A percentile compares a stretch with the other conserved stretches of the same genome.
These are phyloP conservation scores for Alternaria postmessia DNA, from an alignment of 2,329 filamentous ascomycete genomes.

Conservation along the genomic window DNA sequence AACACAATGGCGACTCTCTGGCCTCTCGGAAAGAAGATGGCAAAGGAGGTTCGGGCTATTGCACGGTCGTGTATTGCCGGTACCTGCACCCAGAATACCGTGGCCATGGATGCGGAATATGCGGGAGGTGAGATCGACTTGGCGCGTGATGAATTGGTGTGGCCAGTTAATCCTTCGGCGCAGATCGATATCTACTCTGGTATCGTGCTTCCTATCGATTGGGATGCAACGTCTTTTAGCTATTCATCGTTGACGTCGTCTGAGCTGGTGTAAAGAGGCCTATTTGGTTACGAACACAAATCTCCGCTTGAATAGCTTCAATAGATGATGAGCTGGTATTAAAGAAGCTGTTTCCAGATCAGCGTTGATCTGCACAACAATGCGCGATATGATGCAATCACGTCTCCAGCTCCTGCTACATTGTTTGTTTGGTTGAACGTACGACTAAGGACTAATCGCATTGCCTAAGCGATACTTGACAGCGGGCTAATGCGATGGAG, in stretches of 20 bases:
- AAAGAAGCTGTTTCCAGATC: background rate
- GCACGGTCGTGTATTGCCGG: conserved; percentile 69
- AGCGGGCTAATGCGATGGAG: conserved; percentile 3
- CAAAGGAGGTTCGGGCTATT: conserved; percentile 75
- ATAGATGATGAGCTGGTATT: background rate
- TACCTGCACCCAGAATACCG: conserved; percentile 18
- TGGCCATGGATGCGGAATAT: conserved; percentile 18
- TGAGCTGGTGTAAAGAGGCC: conserved; percentile 9
- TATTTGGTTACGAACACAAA: background rate
- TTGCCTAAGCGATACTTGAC: conserved; percentile 13
- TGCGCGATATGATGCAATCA: conserved; percentile 4
- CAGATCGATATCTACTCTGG: conserved; percentile 46
- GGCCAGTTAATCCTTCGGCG: conserved; percentile 38
- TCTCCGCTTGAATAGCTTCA: background rate
- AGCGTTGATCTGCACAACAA: conserved; percentile 2
- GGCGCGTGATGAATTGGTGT: conserved; percentile 40
- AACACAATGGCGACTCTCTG: conserved; percentile 72
- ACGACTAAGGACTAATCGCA: conserved; percentile 9
- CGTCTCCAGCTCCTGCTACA: background rate
- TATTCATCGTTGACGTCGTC: conserved; percentile 24
- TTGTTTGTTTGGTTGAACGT: conserved; percentile 8
- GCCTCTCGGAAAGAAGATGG: conserved; percentile 74
- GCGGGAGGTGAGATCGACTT: conserved; percentile 33
- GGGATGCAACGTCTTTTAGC: conserved; percentile 23
- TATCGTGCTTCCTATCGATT: conserved; percentile 34